Conservation (phyloP, 2,329 filamentous ascomycete species). For the Stagonosporopsis chrysanthemi region DNA sequence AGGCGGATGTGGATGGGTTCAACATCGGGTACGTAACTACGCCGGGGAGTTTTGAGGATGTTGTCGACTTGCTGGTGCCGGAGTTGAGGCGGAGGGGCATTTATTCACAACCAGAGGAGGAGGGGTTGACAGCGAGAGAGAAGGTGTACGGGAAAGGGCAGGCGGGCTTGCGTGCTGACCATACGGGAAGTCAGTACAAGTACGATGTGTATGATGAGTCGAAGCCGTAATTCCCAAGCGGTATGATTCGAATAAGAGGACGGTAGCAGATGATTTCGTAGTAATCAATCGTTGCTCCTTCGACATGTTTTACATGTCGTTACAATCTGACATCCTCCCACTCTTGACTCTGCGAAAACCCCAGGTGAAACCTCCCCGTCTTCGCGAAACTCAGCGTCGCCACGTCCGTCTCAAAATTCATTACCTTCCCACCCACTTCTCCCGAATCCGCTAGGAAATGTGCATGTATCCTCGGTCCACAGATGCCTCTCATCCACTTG, state of each 20-base stretch:
- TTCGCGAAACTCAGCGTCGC: constrained; percentile 50
- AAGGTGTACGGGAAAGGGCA: constrained; percentile 67
- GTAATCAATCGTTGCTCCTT: neutral
- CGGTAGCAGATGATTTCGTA: neutral
- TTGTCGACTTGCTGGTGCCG: constrained; percentile 70
- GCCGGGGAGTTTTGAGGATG: constrained; percentile 71
- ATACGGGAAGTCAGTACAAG: constrained; percentile 66
- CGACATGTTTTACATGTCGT: neutral
- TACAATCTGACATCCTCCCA: constrained; percentile 46
- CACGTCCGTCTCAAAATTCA: constrained; percentile 49
- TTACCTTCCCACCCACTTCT: constrained; percentile 46
- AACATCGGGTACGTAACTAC: constrained; percentile 76
- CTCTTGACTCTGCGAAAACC: constrained; percentile 52
- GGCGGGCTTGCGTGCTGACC: constrained; percentile 63
- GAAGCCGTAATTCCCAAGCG: neutral
- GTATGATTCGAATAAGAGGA: neutral
- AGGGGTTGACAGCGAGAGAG: constrained; percentile 54
- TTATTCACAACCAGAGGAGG: constrained; percentile 53
- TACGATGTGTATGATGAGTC: constrained; percentile 67
- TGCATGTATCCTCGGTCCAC: constrained; percentile 50
- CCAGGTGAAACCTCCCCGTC: constrained; percentile 53
- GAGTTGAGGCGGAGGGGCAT: constrained; percentile 66
- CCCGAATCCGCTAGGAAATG: constrained; percentile 44
- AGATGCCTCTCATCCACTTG: constrained; percentile 51
- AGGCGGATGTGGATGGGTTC: constrained; percentile 70